Evolutionary conservation across 306 rosid species (phyloP), one percentile per base, ranked within the genome.

Genomic region (Cucurbita maxima): DNA sequence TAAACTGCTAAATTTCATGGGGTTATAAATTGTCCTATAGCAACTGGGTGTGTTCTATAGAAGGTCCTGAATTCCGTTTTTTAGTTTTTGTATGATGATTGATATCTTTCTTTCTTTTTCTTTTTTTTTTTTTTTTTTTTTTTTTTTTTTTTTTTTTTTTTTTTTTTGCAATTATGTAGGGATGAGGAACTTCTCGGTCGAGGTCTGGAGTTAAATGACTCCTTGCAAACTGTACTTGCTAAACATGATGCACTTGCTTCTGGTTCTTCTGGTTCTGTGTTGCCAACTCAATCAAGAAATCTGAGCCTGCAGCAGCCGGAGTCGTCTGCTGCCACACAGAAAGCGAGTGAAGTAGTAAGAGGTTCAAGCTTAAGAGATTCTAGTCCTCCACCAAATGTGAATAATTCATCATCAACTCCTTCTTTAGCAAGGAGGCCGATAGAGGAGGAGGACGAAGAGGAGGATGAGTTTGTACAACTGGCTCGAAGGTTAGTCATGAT

Each of bases 391-490:
- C 81, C 91, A 57, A 84, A 80, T 82, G 83, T 81, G 73, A 83
- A 44, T 70, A 57, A 84, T 37, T 44, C 87, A 44, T 71, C 77
- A 18, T 48, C 79, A 25, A 80, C 74, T 75, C 55, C 64, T 66
- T 51, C 89, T 38, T 77, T 73, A 58, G 19, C 82, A 37, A 78
- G 56, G 80, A 58, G 72, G 61, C 88, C 56, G 51, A 70, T 81
- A 76, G 89, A 86, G 60, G 97, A 90, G 70, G 94, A 90, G 54
- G 97, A 87, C 40, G 92, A 88, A 80, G 87, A 85, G 76, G 98
- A 94, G 85, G 99, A 95, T 81, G 99, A 89, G 78, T 95, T 95
- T 79, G 96, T 90, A 45, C 92, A 87, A 84, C 87, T 95, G 22
- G 97, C 97, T 81, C 88, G 96, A 82, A 95, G 99, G 99, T 91